Evolutionary conservation across 2,329 filamentous ascomycete species (phyloP), one percentile per base, ranked within the genome.

Genomic region (Tolypocladium guangdongense): DNA sequence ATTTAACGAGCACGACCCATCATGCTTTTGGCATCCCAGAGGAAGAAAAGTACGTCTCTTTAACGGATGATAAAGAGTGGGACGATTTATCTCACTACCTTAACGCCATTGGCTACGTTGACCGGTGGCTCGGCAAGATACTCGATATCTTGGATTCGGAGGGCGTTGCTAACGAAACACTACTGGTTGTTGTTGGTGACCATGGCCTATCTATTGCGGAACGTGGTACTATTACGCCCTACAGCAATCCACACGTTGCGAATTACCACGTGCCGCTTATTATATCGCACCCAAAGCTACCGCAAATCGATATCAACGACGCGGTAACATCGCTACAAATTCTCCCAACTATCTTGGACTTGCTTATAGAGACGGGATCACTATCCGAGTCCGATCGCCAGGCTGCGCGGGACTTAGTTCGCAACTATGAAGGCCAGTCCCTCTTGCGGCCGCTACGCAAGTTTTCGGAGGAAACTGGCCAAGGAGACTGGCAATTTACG

Each of bases 221-320:
- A 22, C 67, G 66, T 16, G 60, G 61, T 7, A 60, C 60, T 10
- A 60, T 66, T 7, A 65, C 66, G 4, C 62, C 66, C 1, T 69
- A 68, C 6, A 67, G 67, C 30, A 65, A 69, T 54, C 57, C 58
- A 41, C 64, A 67, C 46, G 52, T 68, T 48, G 67, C 62, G 51
- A 67, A 67, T 57, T 67, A 65, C 52, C 66, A 66, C 41, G 66
- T 69, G 4, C 66, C 66, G 5, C 59, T 69, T 5, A 60, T 65
- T 16, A 59, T 69, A 39, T 63, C 65, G 20, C 67, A 69, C 51
- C 67, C 67, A 2, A 56, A 63, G 32, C 59, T 69, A 22, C 67
- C 67, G 2, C 60, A 59, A 16, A 56, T 69, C 7, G 62, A 68
- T 46, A 62, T 69, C 57, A 54, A 64, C 39, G 63, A 63, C 33